Evolutionary conservation across 1,284 basidiomycete genomes (phyloP).

Genomic region (Fistulinella staudtii): DNA sequence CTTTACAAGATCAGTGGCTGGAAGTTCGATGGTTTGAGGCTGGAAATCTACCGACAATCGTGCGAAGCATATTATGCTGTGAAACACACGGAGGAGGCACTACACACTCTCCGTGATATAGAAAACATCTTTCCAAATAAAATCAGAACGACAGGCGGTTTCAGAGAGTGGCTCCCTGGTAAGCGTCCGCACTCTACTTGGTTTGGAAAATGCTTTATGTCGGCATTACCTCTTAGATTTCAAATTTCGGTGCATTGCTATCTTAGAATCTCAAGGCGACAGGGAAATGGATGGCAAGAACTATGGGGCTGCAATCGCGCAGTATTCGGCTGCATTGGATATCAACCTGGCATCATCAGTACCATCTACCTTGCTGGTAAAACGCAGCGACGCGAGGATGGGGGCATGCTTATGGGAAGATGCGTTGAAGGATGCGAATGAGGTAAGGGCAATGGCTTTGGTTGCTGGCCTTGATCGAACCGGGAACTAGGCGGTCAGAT

Average conservation of each 20-base stretch:
- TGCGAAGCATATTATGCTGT: slow-evolving; percentile 11
- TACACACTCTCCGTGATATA: slow-evolving; percentile 5
- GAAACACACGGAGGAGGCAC: neutral
- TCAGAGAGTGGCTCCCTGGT: slow-evolving; percentile 14
- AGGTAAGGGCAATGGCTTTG: slow-evolving; percentile 8
- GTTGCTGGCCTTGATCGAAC: neutral
- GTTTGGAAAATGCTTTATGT: neutral
- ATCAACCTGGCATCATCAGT: neutral
- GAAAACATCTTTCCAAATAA: slow-evolving; percentile 11
- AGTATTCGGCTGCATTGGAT: slow-evolving; percentile 15
- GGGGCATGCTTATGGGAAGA: slow-evolving; percentile 10
- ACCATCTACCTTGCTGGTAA: slow-evolving; percentile 7
- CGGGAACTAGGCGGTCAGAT: slow-evolving; percentile 12
- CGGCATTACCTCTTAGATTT: slow-evolving; percentile 5
- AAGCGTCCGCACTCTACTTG: neutral
- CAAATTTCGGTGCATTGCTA: slow-evolving; percentile 10
- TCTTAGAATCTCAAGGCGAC: slow-evolving; percentile 11
- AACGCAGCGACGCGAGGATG: slow-evolving; percentile 15
- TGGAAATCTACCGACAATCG: slow-evolving; percentile 6
- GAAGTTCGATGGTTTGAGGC: slow-evolving; percentile 13
- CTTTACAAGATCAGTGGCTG: slow-evolving; percentile 19
- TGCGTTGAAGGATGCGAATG: slow-evolving; percentile 18
- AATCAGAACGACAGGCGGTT: slow-evolving; percentile 5
- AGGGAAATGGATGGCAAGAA: slow-evolving; percentile 3
- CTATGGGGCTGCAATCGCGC: slow-evolving; percentile 8